Percentiles rank a stretch among this genome's conserved stretches.
phyloP scores from a whole-genome alignment of 2,329 filamentous ascomycete species.

The Sporothrix curviconia region DNA sequence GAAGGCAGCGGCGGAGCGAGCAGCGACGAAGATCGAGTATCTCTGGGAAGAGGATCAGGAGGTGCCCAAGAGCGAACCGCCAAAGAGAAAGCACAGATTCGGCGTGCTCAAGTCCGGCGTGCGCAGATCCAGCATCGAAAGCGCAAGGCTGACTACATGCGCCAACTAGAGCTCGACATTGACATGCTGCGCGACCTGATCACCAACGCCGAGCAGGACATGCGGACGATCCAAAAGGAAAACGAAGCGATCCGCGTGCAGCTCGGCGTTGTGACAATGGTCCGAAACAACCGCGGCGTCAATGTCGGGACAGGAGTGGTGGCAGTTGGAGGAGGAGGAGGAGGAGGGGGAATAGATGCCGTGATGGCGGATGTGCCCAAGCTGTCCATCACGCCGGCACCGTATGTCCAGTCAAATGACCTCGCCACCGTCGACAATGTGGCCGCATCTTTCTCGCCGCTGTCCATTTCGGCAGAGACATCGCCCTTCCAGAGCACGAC shows the following conservation, averaged over 20 bases:
- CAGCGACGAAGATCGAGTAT: neutral
- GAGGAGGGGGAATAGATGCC: neutral
- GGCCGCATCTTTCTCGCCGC: neutral
- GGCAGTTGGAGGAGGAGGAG: slow-evolving; percentile 6
- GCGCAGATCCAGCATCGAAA: slow-evolving; percentile 51
- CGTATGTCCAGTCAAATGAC: neutral
- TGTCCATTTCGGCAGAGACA: neutral
- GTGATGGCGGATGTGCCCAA: neutral
- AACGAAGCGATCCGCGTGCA: slow-evolving; percentile 38
- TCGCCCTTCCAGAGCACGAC: neutral
- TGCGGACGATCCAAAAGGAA: slow-evolving; percentile 31
- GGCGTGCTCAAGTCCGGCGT: slow-evolving; percentile 45
- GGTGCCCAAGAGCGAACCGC: slow-evolving; percentile 12
- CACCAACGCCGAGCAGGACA: slow-evolving; percentile 35
- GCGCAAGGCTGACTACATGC: slow-evolving; percentile 50
- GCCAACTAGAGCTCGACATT: slow-evolving; percentile 47
- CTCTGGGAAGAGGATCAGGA: neutral
- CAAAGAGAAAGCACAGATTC: slow-evolving; percentile 38
- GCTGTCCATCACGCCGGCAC: slow-evolving; percentile 1
- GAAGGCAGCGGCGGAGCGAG: slow-evolving; percentile 1
- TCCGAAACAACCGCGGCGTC: neutral
- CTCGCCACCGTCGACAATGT: neutral
- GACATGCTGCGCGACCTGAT: slow-evolving; percentile 42
- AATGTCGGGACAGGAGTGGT: slow-evolving; percentile 6
- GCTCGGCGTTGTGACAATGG: slow-evolving; percentile 22